A percentile compares a stretch with the other conserved stretches of the same genome.
Evolutionary conservation across 768 basidiomycete genomes (phyloP).

Genomic region (Filobasidium wieringae): DNA sequence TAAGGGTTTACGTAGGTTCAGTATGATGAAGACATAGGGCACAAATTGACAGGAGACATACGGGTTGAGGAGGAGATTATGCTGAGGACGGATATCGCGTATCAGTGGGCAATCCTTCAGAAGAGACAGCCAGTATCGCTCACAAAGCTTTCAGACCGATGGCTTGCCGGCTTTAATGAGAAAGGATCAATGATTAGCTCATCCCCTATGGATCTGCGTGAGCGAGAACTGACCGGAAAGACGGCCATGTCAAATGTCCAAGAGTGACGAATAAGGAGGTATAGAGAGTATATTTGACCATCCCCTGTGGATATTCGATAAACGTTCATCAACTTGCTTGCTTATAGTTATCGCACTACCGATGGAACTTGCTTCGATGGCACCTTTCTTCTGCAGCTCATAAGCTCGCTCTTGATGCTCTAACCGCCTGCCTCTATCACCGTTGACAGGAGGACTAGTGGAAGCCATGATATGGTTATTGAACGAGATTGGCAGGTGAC

Average conservation of each 20-base stretch:
- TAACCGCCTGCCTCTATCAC: slow-evolving; percentile 19
- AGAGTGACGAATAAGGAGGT: slow-evolving; percentile 25
- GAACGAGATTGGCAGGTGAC: too few species aligned
- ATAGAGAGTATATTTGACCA: slow-evolving; percentile 31
- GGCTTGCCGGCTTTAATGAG: slow-evolving; percentile 54
- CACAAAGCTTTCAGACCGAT: slow-evolving; percentile 69
- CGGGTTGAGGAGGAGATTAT: slow-evolving; percentile 29
- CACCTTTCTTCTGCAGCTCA: slow-evolving; percentile 29
- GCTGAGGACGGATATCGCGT: too few species aligned
- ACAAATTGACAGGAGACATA: background rate
- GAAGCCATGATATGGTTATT: background rate
- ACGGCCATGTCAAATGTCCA: slow-evolving; percentile 32
- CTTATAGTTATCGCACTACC: too few species aligned
- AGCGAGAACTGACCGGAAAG: slow-evolving; percentile 24
- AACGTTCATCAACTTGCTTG: background rate
- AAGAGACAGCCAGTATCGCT: too few species aligned
- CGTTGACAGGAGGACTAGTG: background rate
- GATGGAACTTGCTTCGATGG: slow-evolving; percentile 20
- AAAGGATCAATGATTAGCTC: background rate
- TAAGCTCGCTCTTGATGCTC: slow-evolving; percentile 33
- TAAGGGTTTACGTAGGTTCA: slow-evolving; percentile 42
- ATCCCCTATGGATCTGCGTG: background rate
- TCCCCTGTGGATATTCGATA: slow-evolving; percentile 19
- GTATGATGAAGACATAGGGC: background rate
- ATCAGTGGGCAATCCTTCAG: too few species aligned